Conservation (phyloP, 192 early-diverging fungal species). For the Mycoemilia scoparia region DNA sequence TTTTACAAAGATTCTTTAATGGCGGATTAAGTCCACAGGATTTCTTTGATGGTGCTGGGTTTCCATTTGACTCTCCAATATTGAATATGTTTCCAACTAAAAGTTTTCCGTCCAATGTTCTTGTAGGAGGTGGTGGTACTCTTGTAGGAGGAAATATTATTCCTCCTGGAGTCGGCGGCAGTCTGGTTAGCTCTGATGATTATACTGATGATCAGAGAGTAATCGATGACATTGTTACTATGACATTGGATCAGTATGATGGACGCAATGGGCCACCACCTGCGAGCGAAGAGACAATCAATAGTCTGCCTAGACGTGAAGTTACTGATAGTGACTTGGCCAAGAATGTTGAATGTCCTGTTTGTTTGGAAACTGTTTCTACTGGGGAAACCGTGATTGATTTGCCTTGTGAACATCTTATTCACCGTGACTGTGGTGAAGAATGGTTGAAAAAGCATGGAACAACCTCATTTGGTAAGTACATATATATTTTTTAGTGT, state of each 20-base stretch:
- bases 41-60: too few species aligned
- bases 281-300: constrained; percentile 57
- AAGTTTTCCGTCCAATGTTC: too few species aligned
- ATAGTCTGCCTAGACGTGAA: constrained; percentile 32
- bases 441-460: constrained; percentile 89
- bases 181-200: too few species aligned
- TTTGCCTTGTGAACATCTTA: constrained; percentile 75
- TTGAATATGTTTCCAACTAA: too few species aligned
- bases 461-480: constrained; percentile 82
- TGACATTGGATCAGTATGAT: constrained; percentile 61
- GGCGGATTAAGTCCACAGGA: too few species aligned
- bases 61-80: too few species aligned
- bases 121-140: too few species aligned
- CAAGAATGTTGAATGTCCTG: constrained; percentile 55
- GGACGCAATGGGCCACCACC: constrained; percentile 43
- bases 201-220: too few species aligned
- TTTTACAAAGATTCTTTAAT: too few species aligned
- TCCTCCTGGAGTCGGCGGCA: too few species aligned
- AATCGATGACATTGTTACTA: constrained; percentile 79
- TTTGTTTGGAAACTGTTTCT: constrained; percentile 81
- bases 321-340: constrained; percentile 35
- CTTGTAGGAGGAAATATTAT: too few species aligned
- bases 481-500: too few species aligned
- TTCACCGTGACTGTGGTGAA: constrained; percentile 76
- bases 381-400: constrained; percentile 42